These are phyloP conservation scores for Cyathus striatus DNA, from an alignment of 768 basidiomycete genomes.

Conservation along the genomic window DNA sequence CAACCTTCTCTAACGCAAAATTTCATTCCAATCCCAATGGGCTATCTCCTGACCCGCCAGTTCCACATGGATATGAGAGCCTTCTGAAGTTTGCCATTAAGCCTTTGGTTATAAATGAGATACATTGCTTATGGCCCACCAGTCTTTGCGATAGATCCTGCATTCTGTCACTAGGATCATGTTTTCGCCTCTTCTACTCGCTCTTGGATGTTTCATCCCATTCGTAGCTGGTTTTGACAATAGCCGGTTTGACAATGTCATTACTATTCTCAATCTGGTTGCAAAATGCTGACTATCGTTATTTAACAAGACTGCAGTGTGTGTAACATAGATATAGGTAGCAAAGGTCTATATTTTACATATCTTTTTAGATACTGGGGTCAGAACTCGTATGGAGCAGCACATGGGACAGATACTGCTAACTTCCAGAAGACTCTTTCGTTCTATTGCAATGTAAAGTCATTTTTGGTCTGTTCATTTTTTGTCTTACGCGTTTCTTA, in stretches of 20 bases:
- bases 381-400: slow-evolving; percentile 70
- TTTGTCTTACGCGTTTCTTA: no score
- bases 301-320: no score
- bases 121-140: neutral
- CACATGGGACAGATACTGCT: slow-evolving; percentile 36
- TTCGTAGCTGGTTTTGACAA: slow-evolving; percentile 43
- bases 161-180: slow-evolving; percentile 5
- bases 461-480: slow-evolving; percentile 2
- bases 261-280: no score
- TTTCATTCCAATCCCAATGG: no score
- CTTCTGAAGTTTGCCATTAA: no score
- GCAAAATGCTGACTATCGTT: no score
- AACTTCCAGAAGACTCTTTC: slow-evolving; percentile 58
- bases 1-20: no score
- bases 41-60: no score
- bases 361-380: slow-evolving; percentile 56
- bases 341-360: no score
- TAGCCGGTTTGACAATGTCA: slow-evolving; percentile 60
- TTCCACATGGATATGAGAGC: no score
- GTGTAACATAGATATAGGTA: no score
- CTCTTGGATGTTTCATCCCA: neutral
- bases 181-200: slow-evolving; percentile 5
- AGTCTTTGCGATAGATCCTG: slow-evolving; percentile 6
- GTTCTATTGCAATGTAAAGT: slow-evolving; percentile 56
- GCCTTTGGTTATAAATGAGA: no score